A percentile compares a stretch with the other conserved stretches of the same genome.
phyloP scores from a whole-genome alignment of 352 stramenopile genomes.

The Globisporangium abappressorium region DNA sequence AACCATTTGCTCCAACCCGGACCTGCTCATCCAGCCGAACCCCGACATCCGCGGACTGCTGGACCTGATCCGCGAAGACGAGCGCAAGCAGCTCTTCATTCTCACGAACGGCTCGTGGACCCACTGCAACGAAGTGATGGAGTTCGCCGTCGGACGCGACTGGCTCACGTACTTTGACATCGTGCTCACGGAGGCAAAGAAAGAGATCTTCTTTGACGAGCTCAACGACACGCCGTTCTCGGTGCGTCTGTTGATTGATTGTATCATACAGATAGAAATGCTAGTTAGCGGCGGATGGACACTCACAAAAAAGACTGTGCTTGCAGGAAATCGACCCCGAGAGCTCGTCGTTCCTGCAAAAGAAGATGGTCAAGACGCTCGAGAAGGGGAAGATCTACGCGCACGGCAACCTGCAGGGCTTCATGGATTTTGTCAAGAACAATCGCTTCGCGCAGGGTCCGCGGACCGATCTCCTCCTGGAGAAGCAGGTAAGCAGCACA shows the following conservation, averaged over 20 bases:
- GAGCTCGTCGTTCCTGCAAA: slow-evolving; percentile 16
- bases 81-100: slow-evolving; percentile 41
- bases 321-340: slow-evolving; percentile 25
- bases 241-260: slow-evolving; percentile 12
- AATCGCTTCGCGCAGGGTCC: neutral
- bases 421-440: slow-evolving; percentile 11
- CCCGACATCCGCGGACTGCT: slow-evolving; percentile 37
- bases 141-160: slow-evolving; percentile 42
- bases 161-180: slow-evolving; percentile 48
- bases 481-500: slow-evolving; percentile 11
- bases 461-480: slow-evolving; percentile 1
- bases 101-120: slow-evolving; percentile 54
- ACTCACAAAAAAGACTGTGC: neutral
- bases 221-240: slow-evolving; percentile 46
- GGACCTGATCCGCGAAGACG: slow-evolving; percentile 26
- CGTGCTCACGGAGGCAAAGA: slow-evolving; percentile 46
- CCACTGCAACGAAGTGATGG: slow-evolving; percentile 55
- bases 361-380: slow-evolving; percentile 27
- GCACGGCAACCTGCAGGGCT: slow-evolving; percentile 36
- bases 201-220: slow-evolving; percentile 55
- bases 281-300: neutral
- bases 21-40: slow-evolving; percentile 45
- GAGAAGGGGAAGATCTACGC: slow-evolving; percentile 39
- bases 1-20: slow-evolving; percentile 35
- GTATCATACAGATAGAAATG: neutral